phyloP scores from a whole-genome alignment of 1,139 yeast genomes.

The Yamadazyma spencermartinsiae region DNA sequence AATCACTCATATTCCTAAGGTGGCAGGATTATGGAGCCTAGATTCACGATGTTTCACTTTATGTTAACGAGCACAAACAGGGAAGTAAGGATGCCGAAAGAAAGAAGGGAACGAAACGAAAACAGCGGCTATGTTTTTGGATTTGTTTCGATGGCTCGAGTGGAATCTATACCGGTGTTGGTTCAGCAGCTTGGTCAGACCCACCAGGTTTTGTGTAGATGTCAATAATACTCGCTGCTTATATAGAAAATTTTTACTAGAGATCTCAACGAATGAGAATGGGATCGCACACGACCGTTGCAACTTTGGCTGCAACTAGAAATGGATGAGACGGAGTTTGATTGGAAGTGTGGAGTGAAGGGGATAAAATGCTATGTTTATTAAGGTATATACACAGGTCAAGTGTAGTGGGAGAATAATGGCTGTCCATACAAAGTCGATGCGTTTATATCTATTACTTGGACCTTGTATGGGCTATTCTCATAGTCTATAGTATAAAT shows the following conservation, averaged over 20 bases:
- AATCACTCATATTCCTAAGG: conserved; percentile 46
- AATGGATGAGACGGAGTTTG: background rate
- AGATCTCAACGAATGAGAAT: background rate
- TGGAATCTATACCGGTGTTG: background rate
- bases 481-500: conserved; percentile 1
- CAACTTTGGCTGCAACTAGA: conserved; percentile 1
- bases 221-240: no score
- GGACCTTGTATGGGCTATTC: background rate
- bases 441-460: background rate
- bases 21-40: no score
- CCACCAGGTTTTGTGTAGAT: no score
- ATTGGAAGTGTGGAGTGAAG: background rate
- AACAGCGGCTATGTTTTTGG: background rate
- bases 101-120: background rate
- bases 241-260: background rate
- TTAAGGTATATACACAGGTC: no score
- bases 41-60: no score
- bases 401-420: conserved; percentile 1
- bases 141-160: background rate
- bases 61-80: background rate
- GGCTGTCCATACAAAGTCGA: background rate
- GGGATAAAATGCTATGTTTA: no score
- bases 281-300: background rate
- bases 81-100: background rate
- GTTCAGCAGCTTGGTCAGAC: no score